phyloP scores from a whole-genome alignment of 2,329 filamentous ascomycete species.

The Aspergillus aculeatus region DNA sequence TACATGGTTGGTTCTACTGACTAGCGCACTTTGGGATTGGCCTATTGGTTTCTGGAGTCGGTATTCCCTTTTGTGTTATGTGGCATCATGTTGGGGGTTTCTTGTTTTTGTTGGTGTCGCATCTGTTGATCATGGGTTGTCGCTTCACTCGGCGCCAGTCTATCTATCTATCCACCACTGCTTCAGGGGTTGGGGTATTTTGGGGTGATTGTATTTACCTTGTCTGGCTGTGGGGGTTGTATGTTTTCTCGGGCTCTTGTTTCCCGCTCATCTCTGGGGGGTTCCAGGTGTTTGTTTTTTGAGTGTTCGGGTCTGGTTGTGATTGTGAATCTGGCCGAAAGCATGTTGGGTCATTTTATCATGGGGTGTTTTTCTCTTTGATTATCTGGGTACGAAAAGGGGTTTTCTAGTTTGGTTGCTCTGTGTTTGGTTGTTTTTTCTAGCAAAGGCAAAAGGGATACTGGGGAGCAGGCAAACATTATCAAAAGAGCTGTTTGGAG shows the following conservation, averaged over 20 bases:
- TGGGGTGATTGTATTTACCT: constrained; percentile 17
- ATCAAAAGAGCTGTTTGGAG: constrained; percentile 26
- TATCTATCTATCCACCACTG: background rate
- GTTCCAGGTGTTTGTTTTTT: constrained; percentile 18
- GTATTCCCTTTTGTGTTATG: constrained; percentile 24
- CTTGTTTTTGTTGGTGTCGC: constrained; percentile 8
- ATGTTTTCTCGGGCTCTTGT: constrained; percentile 18
- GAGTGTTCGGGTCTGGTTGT: constrained; percentile 17
- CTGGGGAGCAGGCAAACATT: constrained; percentile 21
- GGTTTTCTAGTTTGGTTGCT: constrained; percentile 9
- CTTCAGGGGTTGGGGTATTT: constrained; percentile 7
- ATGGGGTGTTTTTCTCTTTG: constrained; percentile 11
- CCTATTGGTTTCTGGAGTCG: constrained; percentile 33
- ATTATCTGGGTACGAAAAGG: constrained; percentile 15
- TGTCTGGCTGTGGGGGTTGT: constrained; percentile 9
- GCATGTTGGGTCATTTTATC: constrained; percentile 2
- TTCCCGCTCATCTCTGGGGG: constrained; percentile 19
- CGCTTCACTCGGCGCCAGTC: constrained; percentile 2
- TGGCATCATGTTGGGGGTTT: constrained; percentile 16
- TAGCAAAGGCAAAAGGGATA: constrained; percentile 17
- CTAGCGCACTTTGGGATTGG: constrained; percentile 28
- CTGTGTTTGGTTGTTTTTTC: background rate
- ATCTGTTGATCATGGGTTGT: constrained; percentile 9
- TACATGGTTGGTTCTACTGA: constrained; percentile 31
- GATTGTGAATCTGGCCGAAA: constrained; percentile 19